phyloP scores from a whole-genome alignment of 495 filamentous ascomycete genomes.

The Monascus purpureus region DNA sequence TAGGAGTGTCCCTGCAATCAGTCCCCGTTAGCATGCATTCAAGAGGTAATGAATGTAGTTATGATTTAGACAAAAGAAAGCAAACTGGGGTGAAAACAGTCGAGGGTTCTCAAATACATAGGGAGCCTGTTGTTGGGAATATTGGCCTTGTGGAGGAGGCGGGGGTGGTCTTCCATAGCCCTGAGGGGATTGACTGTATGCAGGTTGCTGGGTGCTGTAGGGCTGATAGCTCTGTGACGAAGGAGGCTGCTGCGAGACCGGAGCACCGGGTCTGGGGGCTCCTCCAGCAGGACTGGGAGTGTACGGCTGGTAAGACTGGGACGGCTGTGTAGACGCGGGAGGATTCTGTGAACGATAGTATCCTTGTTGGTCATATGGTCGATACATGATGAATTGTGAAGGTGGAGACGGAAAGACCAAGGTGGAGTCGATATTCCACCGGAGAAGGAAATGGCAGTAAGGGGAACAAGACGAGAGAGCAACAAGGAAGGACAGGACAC shows the following conservation, averaged over 20 bases:
- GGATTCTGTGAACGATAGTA: slow-evolving; percentile 21
- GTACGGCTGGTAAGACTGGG: slow-evolving; percentile 25
- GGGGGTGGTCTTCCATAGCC: slow-evolving; percentile 18
- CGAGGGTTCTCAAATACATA: slow-evolving; percentile 17
- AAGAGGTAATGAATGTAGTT: neutral
- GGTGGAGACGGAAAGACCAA: slow-evolving; percentile 3
- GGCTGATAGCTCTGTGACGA: slow-evolving; percentile 1
- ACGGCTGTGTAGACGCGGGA: slow-evolving; percentile 13
- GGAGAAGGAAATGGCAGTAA: neutral
- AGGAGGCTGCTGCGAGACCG: slow-evolving; percentile 4
- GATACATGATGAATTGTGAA: slow-evolving; percentile 21
- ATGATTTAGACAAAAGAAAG: neutral
- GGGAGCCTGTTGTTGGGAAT: slow-evolving; percentile 11
- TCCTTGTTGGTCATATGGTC: slow-evolving; percentile 21
- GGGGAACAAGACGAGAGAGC: neutral
- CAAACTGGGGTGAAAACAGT: too few species aligned
- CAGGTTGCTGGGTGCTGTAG: slow-evolving; percentile 15
- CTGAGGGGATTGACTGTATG: slow-evolving; percentile 3
- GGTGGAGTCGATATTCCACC: neutral
- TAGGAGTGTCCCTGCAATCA: neutral
- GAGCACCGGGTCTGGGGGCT: slow-evolving; percentile 12
- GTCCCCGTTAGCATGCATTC: neutral
- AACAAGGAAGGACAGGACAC: too few species aligned
- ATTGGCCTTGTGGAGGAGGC: slow-evolving; percentile 11
- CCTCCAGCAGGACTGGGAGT: slow-evolving; percentile 13